Percentiles rank a stretch among this genome's conserved stretches.
Evolutionary conservation across 306 rosid species (phyloP).

Genomic region (Cicer pinnatifidum): DNA sequence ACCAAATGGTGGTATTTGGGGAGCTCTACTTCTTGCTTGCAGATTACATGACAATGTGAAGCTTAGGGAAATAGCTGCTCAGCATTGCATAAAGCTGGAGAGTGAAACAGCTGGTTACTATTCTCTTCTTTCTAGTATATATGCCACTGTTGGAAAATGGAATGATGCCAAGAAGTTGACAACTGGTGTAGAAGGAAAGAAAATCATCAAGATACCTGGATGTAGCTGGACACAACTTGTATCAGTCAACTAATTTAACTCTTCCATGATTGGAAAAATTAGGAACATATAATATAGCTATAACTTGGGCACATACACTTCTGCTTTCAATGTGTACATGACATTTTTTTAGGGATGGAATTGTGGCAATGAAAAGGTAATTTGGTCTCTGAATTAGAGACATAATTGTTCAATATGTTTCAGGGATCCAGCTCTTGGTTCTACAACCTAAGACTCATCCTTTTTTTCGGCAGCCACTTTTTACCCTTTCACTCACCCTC

Average conservation of each 20-base stretch:
- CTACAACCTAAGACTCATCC: neutral
- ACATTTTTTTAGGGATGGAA: neutral
- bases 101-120: conserved; percentile 57
- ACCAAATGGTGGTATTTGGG: conserved; percentile 71
- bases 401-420: neutral
- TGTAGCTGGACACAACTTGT: conserved; percentile 64
- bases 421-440: conserved; percentile 1
- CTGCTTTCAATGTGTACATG: conserved; percentile 1
- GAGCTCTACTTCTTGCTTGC: conserved; percentile 79
- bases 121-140: conserved; percentile 63
- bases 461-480: neutral
- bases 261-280: conserved; percentile 23
- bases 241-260: conserved; percentile 25
- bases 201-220: conserved; percentile 58
- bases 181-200: conserved; percentile 44
- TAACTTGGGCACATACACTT: conserved; percentile 12
- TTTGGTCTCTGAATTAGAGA: neutral
- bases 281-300: neutral
- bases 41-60: conserved; percentile 57
- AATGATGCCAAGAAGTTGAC: conserved; percentile 59
- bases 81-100: conserved; percentile 66
- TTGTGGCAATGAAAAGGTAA: conserved; percentile 35
- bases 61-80: conserved; percentile 66
- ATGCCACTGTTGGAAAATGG: conserved; percentile 66
- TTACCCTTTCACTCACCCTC: conserved; percentile 14